These are phyloP conservation scores for Lachnellula suecica DNA, from an alignment of 2,329 filamentous ascomycete species.

Conservation along the genomic window DNA sequence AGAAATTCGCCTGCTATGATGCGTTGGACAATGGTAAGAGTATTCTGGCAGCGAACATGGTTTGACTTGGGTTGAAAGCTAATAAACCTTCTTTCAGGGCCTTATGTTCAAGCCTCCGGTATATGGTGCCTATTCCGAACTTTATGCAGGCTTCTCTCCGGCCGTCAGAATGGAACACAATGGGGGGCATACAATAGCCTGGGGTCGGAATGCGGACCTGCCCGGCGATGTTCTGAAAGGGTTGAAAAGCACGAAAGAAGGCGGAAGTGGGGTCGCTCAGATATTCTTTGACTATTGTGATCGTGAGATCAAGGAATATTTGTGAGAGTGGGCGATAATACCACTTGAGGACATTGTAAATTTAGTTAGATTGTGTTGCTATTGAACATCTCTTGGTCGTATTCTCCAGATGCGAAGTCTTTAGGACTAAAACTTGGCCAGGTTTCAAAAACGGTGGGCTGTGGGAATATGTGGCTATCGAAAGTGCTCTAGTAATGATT, in stretches of 20 bases:
- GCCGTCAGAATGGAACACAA: constrained; percentile 30
- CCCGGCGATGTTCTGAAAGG: constrained; percentile 19
- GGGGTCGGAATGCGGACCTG: constrained; percentile 35
- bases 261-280: constrained; percentile 28
- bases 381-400: neutral
- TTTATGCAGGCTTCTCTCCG: constrained; percentile 36
- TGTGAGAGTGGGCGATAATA: no score
- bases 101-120: constrained; percentile 29
- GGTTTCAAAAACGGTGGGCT: neutral
- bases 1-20: constrained; percentile 24
- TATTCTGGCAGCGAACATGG: neutral
- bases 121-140: constrained; percentile 37
- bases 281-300: constrained; percentile 38
- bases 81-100: constrained; percentile 4
- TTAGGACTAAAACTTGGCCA: neutral
- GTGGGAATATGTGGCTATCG: constrained; percentile 7
- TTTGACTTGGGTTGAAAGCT: neutral
- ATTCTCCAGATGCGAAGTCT: neutral
- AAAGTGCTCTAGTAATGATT: constrained; percentile 3
- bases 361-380: no score
- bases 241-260: constrained; percentile 26
- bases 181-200: constrained; percentile 42
- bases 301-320: constrained; percentile 23
- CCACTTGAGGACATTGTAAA: no score
- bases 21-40: constrained; percentile 18